Base-by-base conservation (phyloP, 768 basidiomycete species). In the Suillus subalutaceus region DNA sequence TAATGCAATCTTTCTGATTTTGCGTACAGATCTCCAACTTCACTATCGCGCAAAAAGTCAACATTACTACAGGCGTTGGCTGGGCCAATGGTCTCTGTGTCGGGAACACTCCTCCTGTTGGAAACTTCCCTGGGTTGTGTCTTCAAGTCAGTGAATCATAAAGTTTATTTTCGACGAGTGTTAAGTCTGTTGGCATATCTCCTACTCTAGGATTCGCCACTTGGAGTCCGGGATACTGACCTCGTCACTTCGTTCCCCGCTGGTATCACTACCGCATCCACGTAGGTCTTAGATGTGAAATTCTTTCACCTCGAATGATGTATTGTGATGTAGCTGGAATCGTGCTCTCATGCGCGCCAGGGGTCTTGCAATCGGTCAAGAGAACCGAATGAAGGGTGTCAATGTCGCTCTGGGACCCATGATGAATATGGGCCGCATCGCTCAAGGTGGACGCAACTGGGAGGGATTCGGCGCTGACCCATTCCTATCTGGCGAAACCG, bases 401-500 rank as follows among this genome's bases (percentile, higher is more conserved):
- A 86, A 97, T 70, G 79, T 96, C 59, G 90, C 88, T 12, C 83
- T 96, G 8, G 86, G 84, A 37, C 86, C 93, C 0, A 92, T 92
- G 90, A 95, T 93, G 88, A 95, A 96, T 74, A 86, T 96, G 81
- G 92, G 90, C 1, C 86, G 92, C 20, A 78, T 90, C 23, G 88
- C 91, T 3, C 82, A 86, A 68, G 93, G 91, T 8, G 96, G 96
- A 20, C 83, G 96, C 37, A 94, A 96, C 77, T 97, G 94, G 93
- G 96, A 97, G 82, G 94, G 93, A n/a, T 96, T 95, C 65, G 94
- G 95, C 38, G 93, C 86, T 12, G 96, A 97, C 75, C 96, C 96
- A 0, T 97, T 88, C 79, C 80, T 97, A 18, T 72, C 86, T n/a
- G 94, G 96, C 15, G 93, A 93, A 72, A 82, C 81, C 7, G 84